Percentiles rank a stretch among this genome's conserved stretches.
Conservation (phyloP, 2,329 filamentous ascomycete genomes). For the Sporothrix humicola region DNA sequence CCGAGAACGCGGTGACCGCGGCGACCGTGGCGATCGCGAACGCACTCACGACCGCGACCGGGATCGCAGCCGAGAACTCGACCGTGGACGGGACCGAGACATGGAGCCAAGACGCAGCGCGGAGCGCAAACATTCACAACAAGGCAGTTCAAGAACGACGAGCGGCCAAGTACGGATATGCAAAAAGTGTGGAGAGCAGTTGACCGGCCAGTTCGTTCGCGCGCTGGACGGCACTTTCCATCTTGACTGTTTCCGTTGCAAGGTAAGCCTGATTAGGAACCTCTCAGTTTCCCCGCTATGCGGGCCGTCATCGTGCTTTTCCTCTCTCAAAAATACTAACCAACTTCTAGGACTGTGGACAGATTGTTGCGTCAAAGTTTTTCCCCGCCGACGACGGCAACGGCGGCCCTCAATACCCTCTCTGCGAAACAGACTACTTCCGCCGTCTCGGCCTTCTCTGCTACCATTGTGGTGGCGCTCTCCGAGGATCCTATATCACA, state of each 20-base stretch:
- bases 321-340: neutral
- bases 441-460: constrained; percentile 88
- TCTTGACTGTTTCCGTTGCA: constrained; percentile 96
- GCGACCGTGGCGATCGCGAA: constrained; percentile 44
- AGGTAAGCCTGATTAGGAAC: constrained; percentile 63
- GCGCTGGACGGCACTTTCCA: constrained; percentile 94
- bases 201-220: constrained; percentile 95
- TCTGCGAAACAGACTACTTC: constrained; percentile 99
- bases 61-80: constrained; percentile 43
- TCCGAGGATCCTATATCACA: constrained; percentile 97
- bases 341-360: constrained; percentile 87
- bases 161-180: constrained; percentile 70
- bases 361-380: constrained; percentile 98
- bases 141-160: constrained; percentile 56
- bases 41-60: constrained; percentile 39
- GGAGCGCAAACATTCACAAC: constrained; percentile 56
- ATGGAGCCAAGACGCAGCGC: constrained; percentile 58
- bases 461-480: constrained; percentile 86
- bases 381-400: constrained; percentile 94
- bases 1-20: constrained; percentile 38
- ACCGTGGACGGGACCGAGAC: constrained; percentile 41
- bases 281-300: neutral
- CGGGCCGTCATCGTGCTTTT: neutral
- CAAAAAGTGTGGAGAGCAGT: constrained; percentile 84
- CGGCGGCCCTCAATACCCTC: constrained; percentile 83